These are phyloP conservation scores for Torrubiella hemipterigena DNA, from an alignment of 2,329 filamentous ascomycete species.

Conservation along the genomic window DNA sequence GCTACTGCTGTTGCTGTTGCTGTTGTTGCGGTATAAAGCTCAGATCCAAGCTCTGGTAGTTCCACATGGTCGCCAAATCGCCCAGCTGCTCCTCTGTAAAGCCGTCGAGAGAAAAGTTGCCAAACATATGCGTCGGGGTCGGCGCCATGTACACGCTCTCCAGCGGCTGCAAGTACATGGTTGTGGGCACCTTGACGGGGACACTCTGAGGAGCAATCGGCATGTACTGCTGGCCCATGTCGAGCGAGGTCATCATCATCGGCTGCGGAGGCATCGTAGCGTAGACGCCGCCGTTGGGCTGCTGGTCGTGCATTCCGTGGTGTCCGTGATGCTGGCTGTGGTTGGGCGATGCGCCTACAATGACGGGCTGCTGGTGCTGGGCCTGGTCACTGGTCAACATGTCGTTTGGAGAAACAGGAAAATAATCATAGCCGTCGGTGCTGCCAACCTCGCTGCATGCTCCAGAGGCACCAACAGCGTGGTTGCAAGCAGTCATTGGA, in stretches of 20 bases:
- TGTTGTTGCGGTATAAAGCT: conserved; percentile 10
- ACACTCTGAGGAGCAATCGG: conserved; percentile 2
- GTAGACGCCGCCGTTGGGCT: too few relatives aligned
- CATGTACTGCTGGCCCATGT: too few relatives aligned
- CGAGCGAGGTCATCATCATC: too few relatives aligned
- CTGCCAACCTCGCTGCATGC: conserved; percentile 6
- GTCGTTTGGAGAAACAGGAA: conserved; percentile 2
- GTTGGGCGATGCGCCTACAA: conserved; percentile 1
- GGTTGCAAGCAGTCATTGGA: background rate
- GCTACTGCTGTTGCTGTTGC: too few relatives aligned
- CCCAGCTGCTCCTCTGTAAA: conserved; percentile 21
- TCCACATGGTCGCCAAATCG: conserved; percentile 19
- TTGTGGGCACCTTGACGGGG: background rate
- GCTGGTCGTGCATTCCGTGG: conserved; percentile 1
- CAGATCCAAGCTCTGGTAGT: conserved; percentile 20
- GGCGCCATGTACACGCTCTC: conserved; percentile 8
- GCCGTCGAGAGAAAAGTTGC: conserved; percentile 11
- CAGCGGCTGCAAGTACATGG: conserved; percentile 1
- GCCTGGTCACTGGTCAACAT: background rate
- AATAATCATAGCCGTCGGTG: conserved; percentile 2
- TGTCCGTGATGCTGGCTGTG: conserved; percentile 1
- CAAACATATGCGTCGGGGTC: conserved; percentile 6
- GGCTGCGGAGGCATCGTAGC: too few relatives aligned
- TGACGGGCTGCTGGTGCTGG: conserved; percentile 1
- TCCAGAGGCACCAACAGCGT: conserved; percentile 1